A percentile compares a stretch with the other conserved stretches of the same genome.
These are phyloP conservation scores for Penicillium silybi DNA, from an alignment of 495 filamentous ascomycete genomes.

Conservation along the genomic window DNA sequence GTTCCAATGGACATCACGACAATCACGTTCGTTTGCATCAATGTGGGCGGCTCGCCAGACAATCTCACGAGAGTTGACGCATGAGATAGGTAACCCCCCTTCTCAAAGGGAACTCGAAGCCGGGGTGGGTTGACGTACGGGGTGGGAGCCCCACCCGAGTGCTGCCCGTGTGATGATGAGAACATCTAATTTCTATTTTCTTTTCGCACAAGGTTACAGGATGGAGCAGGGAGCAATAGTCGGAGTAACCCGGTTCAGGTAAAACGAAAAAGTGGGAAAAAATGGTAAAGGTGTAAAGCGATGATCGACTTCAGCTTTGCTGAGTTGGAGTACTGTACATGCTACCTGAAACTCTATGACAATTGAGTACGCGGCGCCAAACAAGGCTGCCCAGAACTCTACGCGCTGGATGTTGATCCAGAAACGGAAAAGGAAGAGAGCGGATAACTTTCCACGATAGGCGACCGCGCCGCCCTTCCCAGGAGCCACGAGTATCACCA, in stretches of 20 bases:
- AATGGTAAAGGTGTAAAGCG: background rate
- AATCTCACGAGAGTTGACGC: slow-evolving; percentile 6
- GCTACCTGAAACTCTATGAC: background rate
- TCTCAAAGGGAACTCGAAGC: slow-evolving; percentile 11
- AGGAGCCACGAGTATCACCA: slow-evolving; percentile 20
- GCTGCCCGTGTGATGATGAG: slow-evolving; percentile 17
- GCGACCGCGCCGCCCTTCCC: slow-evolving; percentile 10
- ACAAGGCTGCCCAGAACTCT: background rate
- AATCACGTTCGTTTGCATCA: background rate
- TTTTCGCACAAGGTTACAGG: background rate
- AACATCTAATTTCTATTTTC: background rate
- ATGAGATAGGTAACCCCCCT: slow-evolving; percentile 16
- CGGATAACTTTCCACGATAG: slow-evolving; percentile 25
- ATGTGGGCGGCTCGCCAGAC: background rate
- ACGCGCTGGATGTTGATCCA: background rate
- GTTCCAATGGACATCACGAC: background rate
- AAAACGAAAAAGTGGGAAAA: background rate
- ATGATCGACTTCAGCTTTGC: slow-evolving; percentile 20
- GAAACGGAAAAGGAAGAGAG: background rate
- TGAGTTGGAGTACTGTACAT: background rate
- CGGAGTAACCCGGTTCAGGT: background rate
- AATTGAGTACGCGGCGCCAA: background rate
- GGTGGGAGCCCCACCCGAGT: slow-evolving; percentile 15
- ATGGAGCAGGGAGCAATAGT: background rate
- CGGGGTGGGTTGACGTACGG: slow-evolving; percentile 7